A percentile compares a stretch with the other conserved stretches of the same genome.
Evolutionary conservation across 1,284 basidiomycete species (phyloP).

Genomic region (Nidula niveotomentosa): DNA sequence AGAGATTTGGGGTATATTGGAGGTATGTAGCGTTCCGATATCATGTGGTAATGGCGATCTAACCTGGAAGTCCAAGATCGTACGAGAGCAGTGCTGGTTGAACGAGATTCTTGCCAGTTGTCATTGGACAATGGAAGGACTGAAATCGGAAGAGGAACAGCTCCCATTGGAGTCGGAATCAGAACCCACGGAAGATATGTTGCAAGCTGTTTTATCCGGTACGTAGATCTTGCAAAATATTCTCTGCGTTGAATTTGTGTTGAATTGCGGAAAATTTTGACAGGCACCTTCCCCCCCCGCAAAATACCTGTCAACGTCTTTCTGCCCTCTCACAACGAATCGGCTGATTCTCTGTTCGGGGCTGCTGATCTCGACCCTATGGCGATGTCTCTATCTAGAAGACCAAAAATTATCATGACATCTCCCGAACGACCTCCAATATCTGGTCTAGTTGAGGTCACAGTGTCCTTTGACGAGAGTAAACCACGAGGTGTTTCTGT

Average conservation of each 20-base stretch:
- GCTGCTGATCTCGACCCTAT: slow-evolving; percentile 32
- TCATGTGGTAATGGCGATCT: too few species aligned
- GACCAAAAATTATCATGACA: slow-evolving; percentile 48
- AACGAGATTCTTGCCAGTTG: slow-evolving; percentile 62
- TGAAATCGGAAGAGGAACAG: slow-evolving; percentile 26
- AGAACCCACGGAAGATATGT: slow-evolving; percentile 47
- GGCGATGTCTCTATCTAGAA: slow-evolving; percentile 32
- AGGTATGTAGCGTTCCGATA: slow-evolving; percentile 50
- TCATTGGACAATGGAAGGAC: slow-evolving; percentile 57
- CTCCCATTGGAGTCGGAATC: slow-evolving; percentile 24
- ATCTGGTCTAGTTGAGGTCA: slow-evolving; percentile 56
- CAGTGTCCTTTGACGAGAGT: slow-evolving; percentile 50
- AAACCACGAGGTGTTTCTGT: slow-evolving; percentile 50
- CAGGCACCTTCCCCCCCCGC: slow-evolving; percentile 50
- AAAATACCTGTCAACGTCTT: slow-evolving; percentile 65
- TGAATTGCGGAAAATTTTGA: too few species aligned
- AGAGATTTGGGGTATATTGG: slow-evolving; percentile 70
- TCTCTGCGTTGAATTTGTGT: slow-evolving; percentile 4
- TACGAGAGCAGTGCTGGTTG: slow-evolving; percentile 77
- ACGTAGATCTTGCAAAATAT: slow-evolving; percentile 6
- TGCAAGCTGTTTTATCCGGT: slow-evolving; percentile 59
- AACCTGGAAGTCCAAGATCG: slow-evolving; percentile 61
- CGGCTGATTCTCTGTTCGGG: slow-evolving; percentile 43
- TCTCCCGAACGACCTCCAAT: slow-evolving; percentile 61
- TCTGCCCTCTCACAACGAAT: slow-evolving; percentile 35